These are phyloP conservation scores for Trichoderma gracile DNA, from an alignment of 2,329 filamentous ascomycete genomes.

Conservation along the genomic window DNA sequence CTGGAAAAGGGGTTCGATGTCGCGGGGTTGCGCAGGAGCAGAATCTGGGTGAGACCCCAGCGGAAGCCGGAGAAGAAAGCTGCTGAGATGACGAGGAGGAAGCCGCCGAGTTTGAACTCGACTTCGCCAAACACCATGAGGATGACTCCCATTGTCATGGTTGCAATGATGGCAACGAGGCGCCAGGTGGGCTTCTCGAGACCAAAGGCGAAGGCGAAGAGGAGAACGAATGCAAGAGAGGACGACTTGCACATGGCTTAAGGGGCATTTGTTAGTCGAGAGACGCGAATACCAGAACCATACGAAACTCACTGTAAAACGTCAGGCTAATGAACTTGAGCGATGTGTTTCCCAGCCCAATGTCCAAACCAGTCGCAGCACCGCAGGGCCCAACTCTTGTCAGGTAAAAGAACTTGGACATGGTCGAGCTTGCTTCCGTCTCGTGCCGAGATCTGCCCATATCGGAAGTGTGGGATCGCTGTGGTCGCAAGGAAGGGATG, in stretches of 20 bases:
- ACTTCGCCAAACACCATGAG: slow-evolving; percentile 99
- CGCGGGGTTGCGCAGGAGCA: slow-evolving; percentile 88
- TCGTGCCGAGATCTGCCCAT: slow-evolving; percentile 53
- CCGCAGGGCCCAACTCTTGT: slow-evolving; percentile 91
- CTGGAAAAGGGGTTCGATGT: slow-evolving; percentile 96
- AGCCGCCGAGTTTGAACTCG: slow-evolving; percentile 82
- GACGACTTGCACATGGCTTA: slow-evolving; percentile 97
- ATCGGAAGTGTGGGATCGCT: slow-evolving; percentile 50
- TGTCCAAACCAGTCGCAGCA: slow-evolving; percentile 88
- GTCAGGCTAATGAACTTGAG: slow-evolving; percentile 95
- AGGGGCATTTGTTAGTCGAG: slow-evolving; percentile 30
- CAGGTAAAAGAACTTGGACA: slow-evolving; percentile 89
- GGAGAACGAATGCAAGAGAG: slow-evolving; percentile 87
- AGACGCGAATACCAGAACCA: not conserved
- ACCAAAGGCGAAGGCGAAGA: slow-evolving; percentile 93
- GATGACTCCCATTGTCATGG: slow-evolving; percentile 90
- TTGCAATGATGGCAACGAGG: slow-evolving; percentile 80
- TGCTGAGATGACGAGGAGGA: slow-evolving; percentile 87
- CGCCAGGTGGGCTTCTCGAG: slow-evolving; percentile 85
- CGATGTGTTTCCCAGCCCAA: slow-evolving; percentile 93
- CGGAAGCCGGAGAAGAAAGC: slow-evolving; percentile 96
- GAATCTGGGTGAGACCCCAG: slow-evolving; percentile 97
- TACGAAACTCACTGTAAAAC: slow-evolving; percentile 73
- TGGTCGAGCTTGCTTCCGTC: slow-evolving; percentile 61
- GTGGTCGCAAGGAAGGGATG: slow-evolving; percentile 78